Conservation (phyloP, 2,329 filamentous ascomycete genomes). For the Alternaria arborescens region DNA sequence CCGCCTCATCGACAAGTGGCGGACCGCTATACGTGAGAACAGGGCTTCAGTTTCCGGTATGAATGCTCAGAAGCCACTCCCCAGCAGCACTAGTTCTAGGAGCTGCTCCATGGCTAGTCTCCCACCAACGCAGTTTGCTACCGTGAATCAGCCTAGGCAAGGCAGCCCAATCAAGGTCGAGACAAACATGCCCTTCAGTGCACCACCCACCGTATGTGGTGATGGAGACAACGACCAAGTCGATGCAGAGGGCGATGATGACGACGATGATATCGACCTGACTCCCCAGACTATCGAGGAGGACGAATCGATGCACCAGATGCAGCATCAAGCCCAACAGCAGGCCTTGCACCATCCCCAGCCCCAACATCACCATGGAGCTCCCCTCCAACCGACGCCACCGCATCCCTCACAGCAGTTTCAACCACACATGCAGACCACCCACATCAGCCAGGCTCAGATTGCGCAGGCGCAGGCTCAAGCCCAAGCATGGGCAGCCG, state of each 20-base stretch:
- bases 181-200: constrained; percentile 37
- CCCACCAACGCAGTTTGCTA: constrained; percentile 32
- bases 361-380: constrained; percentile 26
- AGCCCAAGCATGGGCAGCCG: constrained; percentile 43
- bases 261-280: constrained; percentile 45
- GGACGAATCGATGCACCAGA: constrained; percentile 29
- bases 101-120: constrained; percentile 45
- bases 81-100: constrained; percentile 26
- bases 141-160: constrained; percentile 27
- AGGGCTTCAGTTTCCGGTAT: constrained; percentile 39
- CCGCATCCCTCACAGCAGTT: constrained; percentile 39
- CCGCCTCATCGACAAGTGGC: constrained; percentile 53
- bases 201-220: constrained; percentile 41
- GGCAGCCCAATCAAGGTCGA: constrained; percentile 33
- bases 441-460: constrained; percentile 42
- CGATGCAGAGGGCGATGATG: constrained; percentile 50
- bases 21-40: constrained; percentile 45
- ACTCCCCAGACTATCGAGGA: constrained; percentile 40
- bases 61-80: constrained; percentile 48
- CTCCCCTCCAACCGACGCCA: constrained; percentile 44
- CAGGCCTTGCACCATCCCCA: constrained; percentile 21
- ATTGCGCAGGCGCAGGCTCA: constrained; percentile 37
- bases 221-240: constrained; percentile 42
- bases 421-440: constrained; percentile 37
- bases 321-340: constrained; percentile 20